Evolutionary conservation across 768 basidiomycete species (phyloP), one percentile per base, ranked within the genome.

Genomic region (Filobasidium floriforme): DNA sequence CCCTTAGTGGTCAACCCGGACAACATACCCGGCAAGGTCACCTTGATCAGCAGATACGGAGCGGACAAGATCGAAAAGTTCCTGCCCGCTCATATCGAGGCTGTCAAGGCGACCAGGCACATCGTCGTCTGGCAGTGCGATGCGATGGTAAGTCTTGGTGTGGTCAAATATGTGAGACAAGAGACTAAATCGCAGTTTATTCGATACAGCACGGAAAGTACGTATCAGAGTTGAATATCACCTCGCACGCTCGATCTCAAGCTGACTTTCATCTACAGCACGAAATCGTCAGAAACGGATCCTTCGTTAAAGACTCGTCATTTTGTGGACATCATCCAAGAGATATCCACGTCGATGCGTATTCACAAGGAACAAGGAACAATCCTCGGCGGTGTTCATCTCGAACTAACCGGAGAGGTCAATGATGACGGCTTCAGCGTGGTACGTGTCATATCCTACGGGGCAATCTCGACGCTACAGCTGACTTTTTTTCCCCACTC

Each of bases 81-180:
- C 72, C 86, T 98, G 9, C 83, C 91, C 0, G 82, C 78, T 0
- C 94, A 98, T 76, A 93, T 99, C 75, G 76, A 78, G 14, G 87
- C 86, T 9, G 93, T 99, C 18, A 86, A 89, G 73, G 69, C 79
- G 60, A 87, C 90, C 1, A 85, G 84, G 0, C 92, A 98, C 75
- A 89, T 89, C 1, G 92, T 96, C 1, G 85, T 87, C 10, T 98
- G 93, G 92, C 84, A 93, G 60, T 93, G 90, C 73, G 96, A 98
- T 79, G 92, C 93, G 1, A 98, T 98, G 94, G 72, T 74, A 59
- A 69, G 73, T 44, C 15, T 37, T 4, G 37, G 43, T 44, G 15
- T 43, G 7, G 52, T 10, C 28, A 4, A 51, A 19, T 24, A 54
- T 54, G 1, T 9, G n/a, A 7, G 29, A 29, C 41, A 51, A 61